Evolutionary conservation across 208 protist genomes (phyloP), one percentile per base, ranked within the genome.

Genomic region (Leishmania mexicana): DNA sequence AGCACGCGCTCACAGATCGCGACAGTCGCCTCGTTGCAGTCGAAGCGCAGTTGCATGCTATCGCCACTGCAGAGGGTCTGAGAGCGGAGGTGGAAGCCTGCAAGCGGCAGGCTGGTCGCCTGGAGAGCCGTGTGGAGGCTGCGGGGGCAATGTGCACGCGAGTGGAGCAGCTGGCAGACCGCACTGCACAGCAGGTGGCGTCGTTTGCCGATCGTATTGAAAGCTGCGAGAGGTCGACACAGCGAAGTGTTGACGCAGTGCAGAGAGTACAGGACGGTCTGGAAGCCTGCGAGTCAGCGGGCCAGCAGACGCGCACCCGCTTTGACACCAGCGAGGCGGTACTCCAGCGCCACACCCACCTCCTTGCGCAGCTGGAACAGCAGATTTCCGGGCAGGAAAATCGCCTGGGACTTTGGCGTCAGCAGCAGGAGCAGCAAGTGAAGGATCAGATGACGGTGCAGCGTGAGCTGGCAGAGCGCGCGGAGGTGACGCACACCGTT

Each of bases 61-160:
- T 90, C 31, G 38, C 87, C 28, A 91, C 89, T 5, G 87, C 91
- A 28, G 92, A 95, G 75, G 87, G 87, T 57, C 85, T 95, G 3
- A 81, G 81, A 28, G 90, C 89, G 10, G 92, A 94, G 72, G 86
- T 97, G 65, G 93, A 94, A 85, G 88, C 85, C 38, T 91, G 87
- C 68, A 89, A 88, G 82, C 88, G 90, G 31, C 85, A 83, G 38
- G 81, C 87, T 2, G 82, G 73, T 11, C 92, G 91, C 11, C 85
- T 92, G 19, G 94, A 95, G 81, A 92, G 91, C 54, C 88, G 85
- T 65, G 81, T 96, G 78, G 90, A 92, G 57, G 88, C 88, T 15
- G 73, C 92, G 31, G 74, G 84, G n/a, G 83, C 81, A 1, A 80
- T 91, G 72, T 92, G 87, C 79, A 85, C 88, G 45, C 88, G 92